Evolutionary conservation across 495 filamentous ascomycete genomes (phyloP).

Genomic region (Penicillium arizonense): DNA sequence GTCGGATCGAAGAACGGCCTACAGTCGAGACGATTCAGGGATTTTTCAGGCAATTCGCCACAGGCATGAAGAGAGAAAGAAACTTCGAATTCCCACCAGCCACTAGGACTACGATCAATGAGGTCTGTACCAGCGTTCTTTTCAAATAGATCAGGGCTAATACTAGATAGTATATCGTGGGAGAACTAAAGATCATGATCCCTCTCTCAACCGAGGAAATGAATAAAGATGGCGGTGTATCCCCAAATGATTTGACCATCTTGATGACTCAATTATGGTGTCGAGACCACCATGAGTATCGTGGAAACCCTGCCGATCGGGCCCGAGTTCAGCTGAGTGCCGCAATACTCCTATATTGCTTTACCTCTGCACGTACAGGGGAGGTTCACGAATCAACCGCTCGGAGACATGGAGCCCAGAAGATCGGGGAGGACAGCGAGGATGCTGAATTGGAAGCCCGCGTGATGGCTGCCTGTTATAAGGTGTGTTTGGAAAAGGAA

Average conservation of each 20-base stretch:
- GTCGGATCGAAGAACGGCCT: slow-evolving; percentile 4
- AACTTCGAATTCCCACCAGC: slow-evolving; percentile 18
- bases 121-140: not conserved
- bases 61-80: not conserved
- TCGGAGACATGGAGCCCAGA: not conserved
- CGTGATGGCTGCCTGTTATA: no score
- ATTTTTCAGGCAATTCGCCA: not conserved
- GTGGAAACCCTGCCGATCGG: not conserved
- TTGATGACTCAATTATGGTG: slow-evolving; percentile 12
- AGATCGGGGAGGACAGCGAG: not conserved
- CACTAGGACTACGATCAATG: not conserved
- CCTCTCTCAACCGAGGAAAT: slow-evolving; percentile 5
- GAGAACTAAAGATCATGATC: not conserved
- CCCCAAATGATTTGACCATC: slow-evolving; percentile 11
- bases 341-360: slow-evolving; percentile 12
- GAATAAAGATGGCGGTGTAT: slow-evolving; percentile 8
- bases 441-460: not conserved
- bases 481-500: no score
- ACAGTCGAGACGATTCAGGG: slow-evolving; percentile 1
- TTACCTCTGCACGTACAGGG: slow-evolving; percentile 5
- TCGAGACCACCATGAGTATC: slow-evolving; percentile 7
- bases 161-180: not conserved
- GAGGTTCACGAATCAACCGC: slow-evolving; percentile 11
- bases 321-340: slow-evolving; percentile 6
- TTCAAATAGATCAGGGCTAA: not conserved